These are phyloP conservation scores for Candida fluviatilis DNA, from an alignment of 805 yeast species.

Conservation along the genomic window DNA sequence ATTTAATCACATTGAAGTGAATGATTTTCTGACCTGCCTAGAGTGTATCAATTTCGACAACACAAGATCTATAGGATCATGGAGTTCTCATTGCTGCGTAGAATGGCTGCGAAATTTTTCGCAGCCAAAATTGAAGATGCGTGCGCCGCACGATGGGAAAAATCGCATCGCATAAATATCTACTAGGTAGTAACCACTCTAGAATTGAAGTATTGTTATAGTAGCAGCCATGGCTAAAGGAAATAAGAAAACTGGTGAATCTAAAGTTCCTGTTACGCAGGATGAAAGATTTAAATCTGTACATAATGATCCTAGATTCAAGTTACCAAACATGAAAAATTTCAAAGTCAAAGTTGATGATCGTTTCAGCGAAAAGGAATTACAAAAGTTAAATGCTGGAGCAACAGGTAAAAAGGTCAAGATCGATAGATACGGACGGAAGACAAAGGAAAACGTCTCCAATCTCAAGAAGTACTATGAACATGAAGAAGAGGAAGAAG, in stretches of 20 bases:
- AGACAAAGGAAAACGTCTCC: conserved; percentile 39
- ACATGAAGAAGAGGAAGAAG: conserved; percentile 27
- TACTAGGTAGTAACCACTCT: background rate
- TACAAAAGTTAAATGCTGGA: conserved; percentile 43
- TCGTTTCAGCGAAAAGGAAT: conserved; percentile 68
- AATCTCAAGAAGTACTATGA: conserved; percentile 68
- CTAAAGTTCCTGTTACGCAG: conserved; percentile 33
- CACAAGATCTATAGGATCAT: too few species aligned
- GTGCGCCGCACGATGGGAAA: background rate
- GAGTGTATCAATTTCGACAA: too few species aligned
- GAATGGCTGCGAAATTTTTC: background rate
- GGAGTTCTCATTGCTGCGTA: too few species aligned
- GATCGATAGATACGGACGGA: conserved; percentile 87
- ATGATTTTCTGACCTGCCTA: too few species aligned
- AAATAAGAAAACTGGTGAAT: conserved; percentile 10
- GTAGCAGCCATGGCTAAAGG: conserved; percentile 3
- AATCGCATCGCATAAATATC: background rate
- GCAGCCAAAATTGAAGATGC: background rate
- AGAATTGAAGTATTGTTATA: background rate
- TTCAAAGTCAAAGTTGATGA: conserved; percentile 77
- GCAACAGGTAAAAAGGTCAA: conserved; percentile 53
- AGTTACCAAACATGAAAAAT: conserved; percentile 63
- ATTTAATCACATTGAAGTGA: too few species aligned
- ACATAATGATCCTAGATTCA: conserved; percentile 86
- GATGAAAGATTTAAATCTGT: conserved; percentile 80